These are phyloP conservation scores for Barnettozyma californica DNA, from an alignment of 805 yeast genomes.

Conservation along the genomic window DNA sequence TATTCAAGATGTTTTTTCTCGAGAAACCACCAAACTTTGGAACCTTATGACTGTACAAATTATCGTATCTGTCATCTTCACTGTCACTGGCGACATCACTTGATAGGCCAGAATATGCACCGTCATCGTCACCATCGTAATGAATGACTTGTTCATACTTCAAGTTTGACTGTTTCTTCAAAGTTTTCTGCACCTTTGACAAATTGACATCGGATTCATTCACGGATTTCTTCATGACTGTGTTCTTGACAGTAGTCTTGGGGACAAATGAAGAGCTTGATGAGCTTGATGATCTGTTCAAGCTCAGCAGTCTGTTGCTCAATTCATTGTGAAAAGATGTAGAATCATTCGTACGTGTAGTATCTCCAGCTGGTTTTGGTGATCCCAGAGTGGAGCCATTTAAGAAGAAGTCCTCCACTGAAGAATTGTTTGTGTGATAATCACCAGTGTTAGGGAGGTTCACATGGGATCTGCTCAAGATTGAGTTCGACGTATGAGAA, in stretches of 20 bases:
- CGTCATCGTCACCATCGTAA: constrained; percentile 11
- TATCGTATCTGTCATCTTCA: constrained; percentile 25
- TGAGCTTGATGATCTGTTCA: constrained; percentile 13
- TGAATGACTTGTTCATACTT: constrained; percentile 9
- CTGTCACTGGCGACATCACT: constrained; percentile 17
- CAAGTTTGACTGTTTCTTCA: constrained; percentile 5
- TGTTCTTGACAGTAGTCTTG: constrained; percentile 31
- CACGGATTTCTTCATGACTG: constrained; percentile 7
- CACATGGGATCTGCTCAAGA: constrained; percentile 20
- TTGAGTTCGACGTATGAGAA: constrained; percentile 8
- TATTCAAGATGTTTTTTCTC: constrained; percentile 45
- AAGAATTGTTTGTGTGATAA: constrained; percentile 13
- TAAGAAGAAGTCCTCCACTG: constrained; percentile 25
- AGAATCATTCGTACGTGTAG: neutral
- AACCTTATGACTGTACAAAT: constrained; percentile 23
- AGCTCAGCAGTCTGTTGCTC: constrained; percentile 1
- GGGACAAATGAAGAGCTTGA: constrained; percentile 32
- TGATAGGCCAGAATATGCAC: constrained; percentile 10
- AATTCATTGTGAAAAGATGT: constrained; percentile 11
- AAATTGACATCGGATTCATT: constrained; percentile 6
- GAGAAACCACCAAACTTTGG: constrained; percentile 72
- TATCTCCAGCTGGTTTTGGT: constrained; percentile 4
- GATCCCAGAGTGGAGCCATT: constrained; percentile 8
- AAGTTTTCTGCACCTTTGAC: neutral
- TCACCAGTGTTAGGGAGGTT: constrained; percentile 4